Percentiles rank a stretch among this genome's conserved stretches.
These are phyloP conservation scores for Astrocystis sublimbata DNA, from an alignment of 495 filamentous ascomycete genomes.

Conservation along the genomic window DNA sequence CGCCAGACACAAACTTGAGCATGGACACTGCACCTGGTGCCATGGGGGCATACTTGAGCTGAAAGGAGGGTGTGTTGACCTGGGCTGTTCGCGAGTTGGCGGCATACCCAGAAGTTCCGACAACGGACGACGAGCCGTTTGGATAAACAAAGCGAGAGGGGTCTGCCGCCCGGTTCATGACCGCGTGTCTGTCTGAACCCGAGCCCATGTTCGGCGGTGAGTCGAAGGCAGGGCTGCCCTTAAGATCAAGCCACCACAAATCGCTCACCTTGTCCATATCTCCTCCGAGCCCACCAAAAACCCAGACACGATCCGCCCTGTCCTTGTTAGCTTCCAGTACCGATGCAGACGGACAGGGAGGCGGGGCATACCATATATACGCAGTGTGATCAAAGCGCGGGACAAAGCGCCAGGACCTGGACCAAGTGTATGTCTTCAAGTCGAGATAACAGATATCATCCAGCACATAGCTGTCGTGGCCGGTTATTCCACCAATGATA, in stretches of 20 bases:
- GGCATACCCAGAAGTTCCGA: constrained; percentile 73
- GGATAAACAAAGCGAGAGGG: constrained; percentile 48
- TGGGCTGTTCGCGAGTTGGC: constrained; percentile 89
- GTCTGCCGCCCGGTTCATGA: constrained; percentile 34
- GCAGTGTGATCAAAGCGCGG: constrained; percentile 90
- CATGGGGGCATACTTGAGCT: constrained; percentile 67
- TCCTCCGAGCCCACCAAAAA: constrained; percentile 91
- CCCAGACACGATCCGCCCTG: constrained; percentile 80
- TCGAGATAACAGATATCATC: constrained; percentile 97
- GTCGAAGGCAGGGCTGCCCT: constrained; percentile 81
- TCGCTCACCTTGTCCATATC: constrained; percentile 96
- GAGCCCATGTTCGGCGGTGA: constrained; percentile 68
- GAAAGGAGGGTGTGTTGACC: constrained; percentile 68
- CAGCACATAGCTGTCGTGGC: constrained; percentile 81
- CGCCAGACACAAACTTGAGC: constrained; percentile 83
- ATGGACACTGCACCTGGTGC: constrained; percentile 84
- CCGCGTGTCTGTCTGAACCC: constrained; percentile 51
- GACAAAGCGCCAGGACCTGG: constrained; percentile 91
- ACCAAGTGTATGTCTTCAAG: constrained; percentile 97
- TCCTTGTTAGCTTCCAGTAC: constrained; percentile 17
- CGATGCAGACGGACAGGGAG: neutral
- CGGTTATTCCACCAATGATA: constrained; percentile 86
- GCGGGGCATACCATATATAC: constrained; percentile 66
- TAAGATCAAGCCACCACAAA: constrained; percentile 95
- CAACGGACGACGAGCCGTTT: constrained; percentile 38